Base-by-base conservation (phyloP, 148 eudicot genomes). In the Vaccinium corymbosum region DNA sequence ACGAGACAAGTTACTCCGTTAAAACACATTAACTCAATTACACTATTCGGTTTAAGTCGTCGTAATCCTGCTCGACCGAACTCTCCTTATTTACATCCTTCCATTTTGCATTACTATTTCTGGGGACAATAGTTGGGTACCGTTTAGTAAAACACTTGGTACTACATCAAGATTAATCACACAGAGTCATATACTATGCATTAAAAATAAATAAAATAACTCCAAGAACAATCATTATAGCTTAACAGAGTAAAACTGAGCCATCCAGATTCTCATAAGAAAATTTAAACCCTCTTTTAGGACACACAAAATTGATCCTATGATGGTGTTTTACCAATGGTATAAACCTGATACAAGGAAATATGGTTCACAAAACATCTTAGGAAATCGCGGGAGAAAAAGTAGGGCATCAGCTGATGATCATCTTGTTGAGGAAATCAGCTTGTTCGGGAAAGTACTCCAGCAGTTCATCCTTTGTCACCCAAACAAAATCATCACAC, bases 391-490 rank as follows among this genome's bases (percentile, higher is more conserved):
- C 2, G 27, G 51, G 48, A 20, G 35, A 61, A 46, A 46, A 17
- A 17, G 4, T 8, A 70, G 14, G 12, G 78, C 56, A 83, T 90
- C 85, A 95, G 88, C 92, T 90, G 87, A 94, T 91, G 81, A 96
- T 94, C 94, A 96, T 93, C 89, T 93, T 85, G 84, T 88, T 91
- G 68, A 93, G 90, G 86, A 82, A 96, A 66, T 91, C 93, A 55
- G 93, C 92, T 79, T 94, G 94, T 87, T 96, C 91, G 0, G 99
- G 99, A 72, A 96, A 93, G 84, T 89, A 90, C 87, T 94, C 97
- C 88, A 93, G 76, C 72, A 96, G 76, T 83, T 96, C 99, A 86
- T 92, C 93, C 88, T 96, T 93, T 32, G 95, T 96, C 86, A 91
- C 97, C 99, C 99, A 96, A 38, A 93, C 90, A 79, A 82, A 89